These are phyloP conservation scores for Amanita phalloides DNA, from an alignment of 768 basidiomycete genomes.

Conservation along the genomic window DNA sequence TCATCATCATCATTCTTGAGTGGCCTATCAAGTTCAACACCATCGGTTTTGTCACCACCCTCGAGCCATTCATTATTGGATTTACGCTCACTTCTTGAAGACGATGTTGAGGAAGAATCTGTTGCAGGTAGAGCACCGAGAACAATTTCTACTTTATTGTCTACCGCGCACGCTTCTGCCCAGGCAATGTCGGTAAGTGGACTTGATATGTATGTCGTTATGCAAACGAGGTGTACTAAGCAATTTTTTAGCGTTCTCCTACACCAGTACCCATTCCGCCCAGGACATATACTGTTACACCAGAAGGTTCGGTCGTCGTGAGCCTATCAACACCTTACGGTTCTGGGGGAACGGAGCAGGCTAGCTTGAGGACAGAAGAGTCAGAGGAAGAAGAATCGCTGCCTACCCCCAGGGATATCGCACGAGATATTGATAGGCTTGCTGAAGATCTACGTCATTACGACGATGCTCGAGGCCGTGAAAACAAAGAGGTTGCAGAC, in stretches of 20 bases:
- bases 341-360: conserved; percentile 21
- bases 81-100: conserved; percentile 21
- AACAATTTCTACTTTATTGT: conserved; percentile 30
- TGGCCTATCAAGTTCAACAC: conserved; percentile 22
- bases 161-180: neutral
- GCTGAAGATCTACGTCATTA: conserved; percentile 45
- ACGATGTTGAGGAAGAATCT: conserved; percentile 9
- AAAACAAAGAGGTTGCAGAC: conserved; percentile 52
- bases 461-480: conserved; percentile 49
- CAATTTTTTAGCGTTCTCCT: conserved; percentile 2
- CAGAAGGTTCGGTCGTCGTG: conserved; percentile 26
- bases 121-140: conserved; percentile 6
- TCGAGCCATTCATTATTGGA: conserved; percentile 30
- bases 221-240: neutral
- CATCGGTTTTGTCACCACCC: conserved; percentile 32
- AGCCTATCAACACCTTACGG: conserved; percentile 30
- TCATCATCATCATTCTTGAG: conserved; percentile 18
- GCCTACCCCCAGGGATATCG: conserved; percentile 41
- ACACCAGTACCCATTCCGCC: neutral
- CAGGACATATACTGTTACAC: conserved; percentile 22
- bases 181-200: neutral
- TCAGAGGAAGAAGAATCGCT: conserved; percentile 22
- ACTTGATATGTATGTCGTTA: neutral
- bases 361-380: conserved; percentile 19
- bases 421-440: conserved; percentile 33